A percentile compares a stretch with the other conserved stretches of the same genome.
Evolutionary conservation across 2,329 filamentous ascomycete genomes (phyloP).

Genomic region (Sporothrix brasiliensis): DNA sequence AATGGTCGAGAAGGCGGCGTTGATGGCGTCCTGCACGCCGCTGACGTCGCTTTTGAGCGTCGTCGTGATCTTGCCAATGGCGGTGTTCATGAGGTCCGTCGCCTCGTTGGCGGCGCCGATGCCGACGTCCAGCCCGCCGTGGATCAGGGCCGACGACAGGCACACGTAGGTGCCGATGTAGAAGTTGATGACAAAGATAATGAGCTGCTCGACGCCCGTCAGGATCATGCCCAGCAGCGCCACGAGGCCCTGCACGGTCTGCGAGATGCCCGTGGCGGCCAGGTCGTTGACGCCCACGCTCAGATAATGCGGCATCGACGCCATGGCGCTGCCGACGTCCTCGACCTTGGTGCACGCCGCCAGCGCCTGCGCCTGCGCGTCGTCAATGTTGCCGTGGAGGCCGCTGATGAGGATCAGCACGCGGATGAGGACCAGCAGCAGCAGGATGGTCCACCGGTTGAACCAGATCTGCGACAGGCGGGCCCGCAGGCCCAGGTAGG

Average conservation of each 20-base stretch:
- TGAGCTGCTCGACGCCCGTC: conserved; percentile 80
- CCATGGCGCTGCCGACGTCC: conserved; percentile 90
- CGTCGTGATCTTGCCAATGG: conserved; percentile 55
- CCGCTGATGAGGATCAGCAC: conserved; percentile 74
- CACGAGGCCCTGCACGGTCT: conserved; percentile 78
- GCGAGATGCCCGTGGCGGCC: conserved; percentile 76
- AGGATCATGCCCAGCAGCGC: conserved; percentile 76
- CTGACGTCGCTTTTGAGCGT: conserved; percentile 58
- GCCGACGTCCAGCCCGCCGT: conserved; percentile 74
- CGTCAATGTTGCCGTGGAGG: conserved; percentile 72
- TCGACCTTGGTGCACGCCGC: conserved; percentile 91
- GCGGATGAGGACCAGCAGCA: conserved; percentile 81
- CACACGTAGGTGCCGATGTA: conserved; percentile 89
- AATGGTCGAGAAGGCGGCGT: conserved; percentile 58
- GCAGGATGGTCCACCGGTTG: conserved; percentile 92
- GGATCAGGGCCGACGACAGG: conserved; percentile 79
- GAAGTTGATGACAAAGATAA: conserved; percentile 91
- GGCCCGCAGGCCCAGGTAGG: conserved; percentile 87
- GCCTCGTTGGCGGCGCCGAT: conserved; percentile 47
- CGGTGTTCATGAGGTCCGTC: conserved; percentile 56
- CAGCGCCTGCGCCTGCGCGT: conserved; percentile 78
- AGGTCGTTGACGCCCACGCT: conserved; percentile 85
- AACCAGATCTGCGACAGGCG: conserved; percentile 95
- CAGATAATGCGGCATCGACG: conserved; percentile 96
- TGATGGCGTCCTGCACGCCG: conserved; percentile 53